phyloP scores from a whole-genome alignment of 148 eudicot genomes.

The Rhododendron ferrugineum region DNA sequence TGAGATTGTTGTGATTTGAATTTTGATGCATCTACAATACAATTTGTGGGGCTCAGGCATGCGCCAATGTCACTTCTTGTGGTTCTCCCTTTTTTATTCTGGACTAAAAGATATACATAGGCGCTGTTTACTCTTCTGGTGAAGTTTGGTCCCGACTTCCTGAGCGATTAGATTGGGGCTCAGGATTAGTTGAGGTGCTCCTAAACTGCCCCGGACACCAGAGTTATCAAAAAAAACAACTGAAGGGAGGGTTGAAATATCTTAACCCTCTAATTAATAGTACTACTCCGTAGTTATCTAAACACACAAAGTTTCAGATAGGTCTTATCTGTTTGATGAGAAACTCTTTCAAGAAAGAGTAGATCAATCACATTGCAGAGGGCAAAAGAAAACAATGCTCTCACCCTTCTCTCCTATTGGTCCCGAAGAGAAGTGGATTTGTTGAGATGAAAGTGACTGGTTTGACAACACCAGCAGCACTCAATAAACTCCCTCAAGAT shows the following conservation, averaged over 20 bases:
- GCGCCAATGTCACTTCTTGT: neutral
- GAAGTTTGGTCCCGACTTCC: neutral
- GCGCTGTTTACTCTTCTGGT: neutral
- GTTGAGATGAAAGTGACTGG: neutral
- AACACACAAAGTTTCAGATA: neutral
- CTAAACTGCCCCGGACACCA: no score
- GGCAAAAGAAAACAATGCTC: neutral
- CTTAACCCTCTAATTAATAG: no score
- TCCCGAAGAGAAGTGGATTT: neutral
- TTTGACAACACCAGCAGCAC: neutral
- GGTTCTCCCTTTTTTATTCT: neutral
- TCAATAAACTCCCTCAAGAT: neutral
- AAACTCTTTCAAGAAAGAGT: neutral
- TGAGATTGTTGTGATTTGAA: neutral
- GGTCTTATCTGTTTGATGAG: neutral
- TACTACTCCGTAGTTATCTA: no score
- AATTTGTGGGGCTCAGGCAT: neutral
- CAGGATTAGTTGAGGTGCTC: no score
- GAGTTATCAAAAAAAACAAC: no score
- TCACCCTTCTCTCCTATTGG: neutral
- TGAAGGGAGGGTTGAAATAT: no score
- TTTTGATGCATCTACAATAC: neutral
- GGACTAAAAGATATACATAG: neutral
- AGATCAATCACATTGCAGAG: neutral
- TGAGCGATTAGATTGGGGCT: no score